phyloP scores from a whole-genome alignment of 768 basidiomycete genomes.

The Phlebiopsis flavidoalba region DNA sequence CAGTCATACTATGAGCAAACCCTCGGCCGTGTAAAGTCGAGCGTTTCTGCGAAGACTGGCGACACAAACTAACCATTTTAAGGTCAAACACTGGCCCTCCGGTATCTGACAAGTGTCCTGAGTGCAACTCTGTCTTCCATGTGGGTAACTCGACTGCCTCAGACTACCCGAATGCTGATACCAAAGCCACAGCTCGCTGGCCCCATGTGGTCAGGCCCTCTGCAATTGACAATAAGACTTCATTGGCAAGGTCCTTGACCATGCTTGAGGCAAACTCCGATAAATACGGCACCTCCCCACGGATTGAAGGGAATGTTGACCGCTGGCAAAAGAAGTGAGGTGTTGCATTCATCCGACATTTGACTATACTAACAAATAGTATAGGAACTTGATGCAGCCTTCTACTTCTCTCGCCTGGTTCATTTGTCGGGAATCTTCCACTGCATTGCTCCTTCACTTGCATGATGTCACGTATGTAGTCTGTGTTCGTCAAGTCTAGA shows the following conservation, averaged over 20 bases:
- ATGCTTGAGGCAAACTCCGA: conserved; percentile 58
- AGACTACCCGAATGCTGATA: background rate
- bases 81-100: conserved; percentile 68
- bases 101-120: conserved; percentile 63
- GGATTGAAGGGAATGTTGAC: conserved; percentile 97
- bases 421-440: conserved; percentile 81
- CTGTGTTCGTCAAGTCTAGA: no score
- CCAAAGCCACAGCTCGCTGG: conserved; percentile 63
- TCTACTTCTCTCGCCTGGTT: conserved; percentile 88
- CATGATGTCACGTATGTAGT: conserved; percentile 66
- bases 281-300: conserved; percentile 68
- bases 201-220: conserved; percentile 92
- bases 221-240: conserved; percentile 81
- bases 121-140: conserved; percentile 76
- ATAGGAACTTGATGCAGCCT: conserved; percentile 72
- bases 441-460: conserved; percentile 68
- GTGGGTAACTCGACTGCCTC: conserved; percentile 46
- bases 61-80: conserved; percentile 62
- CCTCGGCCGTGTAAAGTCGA: conserved; percentile 70
- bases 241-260: conserved; percentile 65
- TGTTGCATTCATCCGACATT: background rate
- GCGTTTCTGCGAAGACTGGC: conserved; percentile 48
- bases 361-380: background rate
- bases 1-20: conserved; percentile 81
- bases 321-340: conserved; percentile 77